Evolutionary conservation across 768 basidiomycete genomes (phyloP), one percentile per base, ranked within the genome.

Genomic region (Albatrellus ellisii): DNA sequence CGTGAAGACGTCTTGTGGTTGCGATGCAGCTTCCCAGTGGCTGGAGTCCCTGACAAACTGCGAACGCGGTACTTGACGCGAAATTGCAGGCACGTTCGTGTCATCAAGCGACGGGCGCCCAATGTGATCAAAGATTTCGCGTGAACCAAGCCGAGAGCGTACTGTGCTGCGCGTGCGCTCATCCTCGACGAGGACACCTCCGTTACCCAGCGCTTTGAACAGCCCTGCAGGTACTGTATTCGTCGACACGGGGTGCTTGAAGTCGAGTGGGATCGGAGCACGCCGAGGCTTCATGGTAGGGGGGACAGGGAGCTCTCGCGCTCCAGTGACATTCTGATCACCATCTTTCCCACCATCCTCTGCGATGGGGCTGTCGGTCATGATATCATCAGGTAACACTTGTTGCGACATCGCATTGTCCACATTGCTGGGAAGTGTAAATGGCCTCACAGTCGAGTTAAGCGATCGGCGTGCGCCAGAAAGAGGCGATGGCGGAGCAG

Each of bases 171-270:
- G 72, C 2, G 79, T 77, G 33, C 78, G 69, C 47, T 82, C 82
- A 34, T 87, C 83, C 15, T 54, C 54, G n/a, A n/a, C n/a, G n/a
- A n/a, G n/a, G n/a, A n/a, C n/a, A n/a, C n/a, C n/a, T 12, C 46
- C 52, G 39, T 62, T 70, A 21, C 70, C 76, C 38, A 86, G 66
- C 9, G 83, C 81, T 62, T 88, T 88, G 71, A 90, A 90, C 43
- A 89, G 54, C 2, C 84, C 84, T 26, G 87, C 87, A 15, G 87
- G 87, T 7, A 88, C 79, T 5, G 82, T 89, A 52, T 84, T 86
- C 26, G 65, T 75, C 12, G 70, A 70, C 10, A 68, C 58, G 14
- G 75, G 68, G 44, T 75, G 75, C 53, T 66, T 75, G 64, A 87
- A 90, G 57, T 88, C 84, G n/a, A 74, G 55, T 12, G 83, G 84